Base-by-base conservation (phyloP, 768 basidiomycete genomes). In the Psilocybe tampanensis region DNA sequence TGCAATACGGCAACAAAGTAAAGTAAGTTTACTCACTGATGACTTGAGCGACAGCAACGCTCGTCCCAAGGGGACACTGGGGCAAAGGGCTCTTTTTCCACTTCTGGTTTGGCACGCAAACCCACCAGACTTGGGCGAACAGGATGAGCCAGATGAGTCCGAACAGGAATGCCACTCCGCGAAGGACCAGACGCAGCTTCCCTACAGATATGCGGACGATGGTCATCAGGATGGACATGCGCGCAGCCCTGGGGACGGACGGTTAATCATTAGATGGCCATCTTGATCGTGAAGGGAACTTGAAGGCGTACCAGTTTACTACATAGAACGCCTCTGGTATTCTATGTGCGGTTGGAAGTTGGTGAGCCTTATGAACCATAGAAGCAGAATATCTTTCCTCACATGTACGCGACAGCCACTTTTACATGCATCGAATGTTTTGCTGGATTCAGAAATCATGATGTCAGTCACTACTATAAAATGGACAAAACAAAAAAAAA, bases 41-140 rank as follows among this genome's bases (percentile, higher is more conserved):
- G 33, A 81, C 67, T 62, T 82, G 80, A 8, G 75, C 74, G 11
- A 81, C 65, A 4, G 76, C 79, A 8, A 82, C 72, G 54, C 74
- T 69, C 15, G 64, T 60, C 22, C 74, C 72, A 21, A 82, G 68
- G 2, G 68, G 69, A 52, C 81, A 82, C 52, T 75, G 74, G 0
- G 78, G 68, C 22, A 56, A 50, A 36, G n/a, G 22, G 8, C 29
- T 32, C 7, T 44, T 24, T 55, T 68, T 70, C 68, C 69, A 70
- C 2, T 34, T 48, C 0, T 62, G 49, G 29, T 65, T 52, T n/a
- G 33, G 53, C 52, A 68, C 67, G 62, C 73, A 76, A 36, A 76
- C 59, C 70, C 70, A 67, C 56, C 70, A 67, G 43, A 75, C 58
- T 50, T 77, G 74, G 18, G 74, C 67, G 53, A 75, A 65, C 44